Evolutionary conservation across 2,329 filamentous ascomycete genomes (phyloP).

Genomic region (Purpureocillium lavendulum): DNA sequence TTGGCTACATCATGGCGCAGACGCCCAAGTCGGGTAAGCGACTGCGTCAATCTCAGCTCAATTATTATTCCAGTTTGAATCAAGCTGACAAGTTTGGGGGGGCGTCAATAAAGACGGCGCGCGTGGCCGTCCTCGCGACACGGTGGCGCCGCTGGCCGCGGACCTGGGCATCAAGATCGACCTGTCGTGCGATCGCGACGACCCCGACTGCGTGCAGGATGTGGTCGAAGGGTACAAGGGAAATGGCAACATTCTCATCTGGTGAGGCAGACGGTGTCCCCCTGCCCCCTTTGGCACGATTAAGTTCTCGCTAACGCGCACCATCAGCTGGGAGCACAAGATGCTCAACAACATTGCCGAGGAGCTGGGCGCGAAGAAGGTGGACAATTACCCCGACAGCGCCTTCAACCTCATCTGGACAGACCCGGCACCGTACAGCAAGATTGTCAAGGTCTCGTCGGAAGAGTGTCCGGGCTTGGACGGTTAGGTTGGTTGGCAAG

Average conservation of each 20-base stretch:
- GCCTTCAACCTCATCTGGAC: constrained; percentile 51
- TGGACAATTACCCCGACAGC: constrained; percentile 40
- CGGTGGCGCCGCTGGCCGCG: constrained; percentile 45
- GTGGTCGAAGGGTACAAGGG: constrained; percentile 38
- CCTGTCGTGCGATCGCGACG: constrained; percentile 46
- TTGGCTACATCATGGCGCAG: constrained; percentile 51
- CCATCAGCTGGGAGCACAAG: constrained; percentile 53
- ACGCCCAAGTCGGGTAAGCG: constrained; percentile 36
- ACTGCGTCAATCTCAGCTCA: too few species aligned
- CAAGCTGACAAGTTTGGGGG: too few species aligned
- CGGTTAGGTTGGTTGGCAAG: constrained; percentile 3
- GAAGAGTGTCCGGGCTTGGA: constrained; percentile 49
- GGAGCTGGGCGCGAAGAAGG: constrained; percentile 39
- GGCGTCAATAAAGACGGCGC: constrained; percentile 43
- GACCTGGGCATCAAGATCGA: constrained; percentile 49
- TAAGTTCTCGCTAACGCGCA: too few species aligned
- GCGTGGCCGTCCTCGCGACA: constrained; percentile 44
- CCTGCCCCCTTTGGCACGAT: too few species aligned
- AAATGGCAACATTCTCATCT: constrained; percentile 50
- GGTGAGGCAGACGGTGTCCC: constrained; percentile 16
- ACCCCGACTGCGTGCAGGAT: constrained; percentile 43
- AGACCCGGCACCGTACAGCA: constrained; percentile 38
- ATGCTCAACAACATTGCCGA: constrained; percentile 41
- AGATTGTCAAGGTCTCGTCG: constrained; percentile 34
- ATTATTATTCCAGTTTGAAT: too few species aligned